A percentile compares a stretch with the other conserved stretches of the same genome.
These are phyloP conservation scores for Alternaria consortialis DNA, from an alignment of 2,329 filamentous ascomycete genomes.

Conservation along the genomic window DNA sequence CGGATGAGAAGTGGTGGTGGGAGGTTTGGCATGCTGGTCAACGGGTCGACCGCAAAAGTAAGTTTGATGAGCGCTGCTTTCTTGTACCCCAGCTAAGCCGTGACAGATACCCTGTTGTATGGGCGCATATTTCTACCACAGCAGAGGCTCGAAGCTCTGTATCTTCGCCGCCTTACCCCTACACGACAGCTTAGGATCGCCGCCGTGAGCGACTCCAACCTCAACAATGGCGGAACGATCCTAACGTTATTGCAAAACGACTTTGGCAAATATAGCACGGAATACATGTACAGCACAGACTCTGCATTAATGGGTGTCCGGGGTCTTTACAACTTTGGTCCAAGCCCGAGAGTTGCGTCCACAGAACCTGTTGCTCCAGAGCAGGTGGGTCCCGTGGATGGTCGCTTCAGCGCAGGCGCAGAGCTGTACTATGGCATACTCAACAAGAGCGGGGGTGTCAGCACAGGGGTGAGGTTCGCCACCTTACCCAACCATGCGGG, in stretches of 20 bases:
- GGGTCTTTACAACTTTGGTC: slow-evolving; percentile 93
- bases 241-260: slow-evolving; percentile 82
- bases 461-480: slow-evolving; percentile 86
- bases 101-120: slow-evolving; percentile 71
- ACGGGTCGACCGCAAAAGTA: slow-evolving; percentile 60
- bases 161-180: slow-evolving; percentile 79
- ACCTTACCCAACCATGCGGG: slow-evolving; percentile 82
- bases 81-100: slow-evolving; percentile 29
- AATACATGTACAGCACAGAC: slow-evolving; percentile 92
- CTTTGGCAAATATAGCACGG: slow-evolving; percentile 83
- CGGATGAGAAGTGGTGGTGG: slow-evolving; percentile 62
- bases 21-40: slow-evolving; percentile 63
- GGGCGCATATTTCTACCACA: slow-evolving; percentile 83
- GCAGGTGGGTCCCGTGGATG: slow-evolving; percentile 68
- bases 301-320: slow-evolving; percentile 87
- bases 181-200: slow-evolving; percentile 82
- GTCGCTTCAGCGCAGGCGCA: slow-evolving; percentile 87
- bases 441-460: slow-evolving; percentile 93
- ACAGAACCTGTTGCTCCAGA: slow-evolving; percentile 34
- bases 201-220: slow-evolving; percentile 74
- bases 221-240: slow-evolving; percentile 79
- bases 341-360: slow-evolving; percentile 63
- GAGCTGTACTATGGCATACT: slow-evolving; percentile 95
- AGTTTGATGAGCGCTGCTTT: slow-evolving; percentile 18
- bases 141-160: slow-evolving; percentile 85